These are phyloP conservation scores for Nematocida sp. DNA, from an alignment of 371 early-diverging fungal species.

Conservation along the genomic window DNA sequence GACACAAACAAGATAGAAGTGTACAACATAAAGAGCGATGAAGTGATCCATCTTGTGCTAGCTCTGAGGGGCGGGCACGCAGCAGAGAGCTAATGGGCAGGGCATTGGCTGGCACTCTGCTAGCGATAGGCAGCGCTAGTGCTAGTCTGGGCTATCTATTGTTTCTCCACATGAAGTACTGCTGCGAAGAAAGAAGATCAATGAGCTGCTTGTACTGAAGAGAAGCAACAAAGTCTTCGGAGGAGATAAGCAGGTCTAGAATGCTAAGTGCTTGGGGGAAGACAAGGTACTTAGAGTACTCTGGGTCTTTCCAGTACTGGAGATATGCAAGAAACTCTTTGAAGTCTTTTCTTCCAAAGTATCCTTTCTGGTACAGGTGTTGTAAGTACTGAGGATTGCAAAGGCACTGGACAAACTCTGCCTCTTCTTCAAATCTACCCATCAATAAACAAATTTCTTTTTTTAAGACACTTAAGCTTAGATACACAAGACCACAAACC, in stretches of 20 bases:
- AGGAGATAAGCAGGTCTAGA: slow-evolving; percentile 54
- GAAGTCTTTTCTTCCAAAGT: slow-evolving; percentile 58
- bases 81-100: too few relatives aligned
- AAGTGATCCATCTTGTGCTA: slow-evolving; percentile 90
- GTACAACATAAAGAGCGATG: slow-evolving; percentile 80
- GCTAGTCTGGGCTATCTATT: slow-evolving; percentile 34
- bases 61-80: slow-evolving; percentile 80
- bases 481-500: too few relatives aligned
- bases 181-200: slow-evolving; percentile 43
- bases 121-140: too few relatives aligned
- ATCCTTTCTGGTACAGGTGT: slow-evolving; percentile 59
- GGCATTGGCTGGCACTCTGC: too few relatives aligned
- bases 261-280: slow-evolving; percentile 63
- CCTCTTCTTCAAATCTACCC: slow-evolving; percentile 59
- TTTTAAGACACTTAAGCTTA: too few relatives aligned
- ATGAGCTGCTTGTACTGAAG: slow-evolving; percentile 50
- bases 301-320: slow-evolving; percentile 57
- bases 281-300: slow-evolving; percentile 56
- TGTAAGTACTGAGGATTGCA: slow-evolving; percentile 64
- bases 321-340: slow-evolving; percentile 59
- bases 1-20: slow-evolving; percentile 68
- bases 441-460: slow-evolving; percentile 28
- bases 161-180: slow-evolving; percentile 44
- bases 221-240: slow-evolving; percentile 47
- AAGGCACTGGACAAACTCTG: slow-evolving; percentile 65